These are phyloP conservation scores for Mortierella sp. DNA, from an alignment of 371 early-diverging fungal species.

Conservation along the genomic window DNA sequence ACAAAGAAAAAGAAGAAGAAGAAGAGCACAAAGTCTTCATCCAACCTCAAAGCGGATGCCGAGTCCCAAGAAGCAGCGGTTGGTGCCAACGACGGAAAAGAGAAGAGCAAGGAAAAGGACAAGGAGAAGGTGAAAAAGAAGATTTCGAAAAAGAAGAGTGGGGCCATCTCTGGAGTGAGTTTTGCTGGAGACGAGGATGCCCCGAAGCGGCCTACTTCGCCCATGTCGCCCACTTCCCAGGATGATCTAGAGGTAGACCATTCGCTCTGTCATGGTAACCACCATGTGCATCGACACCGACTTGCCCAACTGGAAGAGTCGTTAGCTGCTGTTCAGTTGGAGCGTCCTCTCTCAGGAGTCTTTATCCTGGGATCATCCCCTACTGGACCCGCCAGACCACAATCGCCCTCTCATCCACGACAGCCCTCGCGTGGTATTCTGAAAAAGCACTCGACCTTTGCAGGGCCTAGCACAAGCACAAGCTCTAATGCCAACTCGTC, in stretches of 20 bases:
- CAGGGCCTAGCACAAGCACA: too few relatives aligned
- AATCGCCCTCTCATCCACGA: slow-evolving; percentile 16
- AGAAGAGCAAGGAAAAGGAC: not conserved
- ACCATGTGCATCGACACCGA: slow-evolving; percentile 35
- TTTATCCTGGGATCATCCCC: not conserved
- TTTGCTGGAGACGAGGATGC: slow-evolving; percentile 15
- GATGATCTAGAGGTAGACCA: slow-evolving; percentile 27
- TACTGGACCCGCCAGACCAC: not conserved
- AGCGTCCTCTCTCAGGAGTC: slow-evolving; percentile 11
- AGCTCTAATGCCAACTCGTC: not conserved
- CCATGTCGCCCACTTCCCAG: not conserved
- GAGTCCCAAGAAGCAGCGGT: not conserved
- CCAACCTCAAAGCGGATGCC: not conserved
- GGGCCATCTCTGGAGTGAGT: slow-evolving; percentile 8
- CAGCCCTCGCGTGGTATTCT: slow-evolving; percentile 31
- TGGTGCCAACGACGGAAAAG: not conserved
- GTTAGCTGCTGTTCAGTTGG: slow-evolving; percentile 25
- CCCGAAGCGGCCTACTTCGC: not conserved
- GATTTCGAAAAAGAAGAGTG: slow-evolving; percentile 15
- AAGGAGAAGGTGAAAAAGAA: slow-evolving; percentile 25
- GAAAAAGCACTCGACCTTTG: slow-evolving; percentile 10
- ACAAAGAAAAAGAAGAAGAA: slow-evolving; percentile 41
- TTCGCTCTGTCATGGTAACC: slow-evolving; percentile 24
- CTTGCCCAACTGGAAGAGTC: slow-evolving; percentile 39
- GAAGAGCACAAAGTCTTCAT: slow-evolving; percentile 11